phyloP scores from a whole-genome alignment of 306 rosid species.

The barrel medic (Medicago truncatula) region DNA sequence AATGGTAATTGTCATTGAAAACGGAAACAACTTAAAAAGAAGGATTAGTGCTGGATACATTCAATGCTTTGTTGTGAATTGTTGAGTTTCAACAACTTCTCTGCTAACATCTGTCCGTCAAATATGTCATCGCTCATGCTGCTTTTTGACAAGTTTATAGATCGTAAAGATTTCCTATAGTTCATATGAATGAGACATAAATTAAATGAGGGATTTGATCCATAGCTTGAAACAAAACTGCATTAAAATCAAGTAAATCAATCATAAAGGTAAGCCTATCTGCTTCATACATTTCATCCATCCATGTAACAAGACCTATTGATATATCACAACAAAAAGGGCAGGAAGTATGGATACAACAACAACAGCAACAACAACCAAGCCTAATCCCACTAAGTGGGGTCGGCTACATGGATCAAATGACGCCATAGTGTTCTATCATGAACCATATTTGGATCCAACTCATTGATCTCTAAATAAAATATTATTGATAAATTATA shows the following conservation, averaged over 20 bases:
- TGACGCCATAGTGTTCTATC: no score
- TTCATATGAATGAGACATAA: constrained; percentile 11
- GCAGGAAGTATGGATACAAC: background rate
- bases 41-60: constrained; percentile 65
- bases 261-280: constrained; percentile 14
- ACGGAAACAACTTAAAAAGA: constrained; percentile 12
- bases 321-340: constrained; percentile 3
- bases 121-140: constrained; percentile 68
- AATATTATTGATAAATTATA: background rate
- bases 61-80: constrained; percentile 91
- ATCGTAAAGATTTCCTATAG: constrained; percentile 48
- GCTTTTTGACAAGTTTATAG: constrained; percentile 49
- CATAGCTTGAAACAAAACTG: constrained; percentile 28
- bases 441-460: no score
- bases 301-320: background rate
- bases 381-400: no score
- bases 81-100: constrained; percentile 84
- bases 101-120: constrained; percentile 67
- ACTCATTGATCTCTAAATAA: no score
- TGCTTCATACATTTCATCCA: constrained; percentile 30
- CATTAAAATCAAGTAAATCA: constrained; percentile 28
- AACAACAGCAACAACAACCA: no score
- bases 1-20: constrained; percentile 4
- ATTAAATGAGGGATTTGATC: constrained; percentile 16
- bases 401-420: no score